These are phyloP conservation scores for Rhizophora mangle DNA, from an alignment of 345 rosid species.

Conservation along the genomic window DNA sequence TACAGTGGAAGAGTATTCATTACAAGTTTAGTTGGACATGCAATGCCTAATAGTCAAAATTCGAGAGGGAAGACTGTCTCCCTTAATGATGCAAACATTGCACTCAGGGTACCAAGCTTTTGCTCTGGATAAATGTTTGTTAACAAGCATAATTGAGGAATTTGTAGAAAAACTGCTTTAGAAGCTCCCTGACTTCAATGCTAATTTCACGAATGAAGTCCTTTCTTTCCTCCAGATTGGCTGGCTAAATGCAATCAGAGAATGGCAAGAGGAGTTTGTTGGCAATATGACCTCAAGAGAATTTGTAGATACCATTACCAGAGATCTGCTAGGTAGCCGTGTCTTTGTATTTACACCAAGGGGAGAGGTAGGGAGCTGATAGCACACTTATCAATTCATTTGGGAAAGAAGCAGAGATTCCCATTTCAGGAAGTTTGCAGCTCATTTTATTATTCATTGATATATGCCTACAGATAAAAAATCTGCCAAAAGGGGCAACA, in stretches of 20 bases:
- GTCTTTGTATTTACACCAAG: constrained; percentile 72
- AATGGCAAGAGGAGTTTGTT: constrained; percentile 99
- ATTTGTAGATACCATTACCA: constrained; percentile 89
- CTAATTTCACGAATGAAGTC: constrained; percentile 23
- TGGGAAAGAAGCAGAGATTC: constrained; percentile 33
- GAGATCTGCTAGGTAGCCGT: constrained; percentile 92
- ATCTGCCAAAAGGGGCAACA: constrained; percentile 91
- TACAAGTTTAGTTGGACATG: constrained; percentile 71
- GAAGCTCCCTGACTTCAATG: constrained; percentile 23
- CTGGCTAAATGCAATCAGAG: constrained; percentile 98
- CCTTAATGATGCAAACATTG: constrained; percentile 88
- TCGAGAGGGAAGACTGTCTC: constrained; percentile 74
- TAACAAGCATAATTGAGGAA: constrained; percentile 14
- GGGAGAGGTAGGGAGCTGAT: constrained; percentile 24
- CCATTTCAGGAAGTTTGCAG: constrained; percentile 2
- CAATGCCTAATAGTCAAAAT: constrained; percentile 56
- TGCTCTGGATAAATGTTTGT: constrained; percentile 19
- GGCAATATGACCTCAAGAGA: constrained; percentile 99
- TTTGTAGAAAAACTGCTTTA: constrained; percentile 8
- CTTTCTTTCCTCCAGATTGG: constrained; percentile 40
- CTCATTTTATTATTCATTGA: constrained; percentile 16
- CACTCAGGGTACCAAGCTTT: constrained; percentile 68
- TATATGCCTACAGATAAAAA: constrained; percentile 63
- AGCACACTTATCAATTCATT: constrained; percentile 7
- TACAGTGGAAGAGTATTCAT: constrained; percentile 84